These are phyloP conservation scores for Gamarada debralockiae DNA, from an alignment of 495 filamentous ascomycete species.

Conservation along the genomic window DNA sequence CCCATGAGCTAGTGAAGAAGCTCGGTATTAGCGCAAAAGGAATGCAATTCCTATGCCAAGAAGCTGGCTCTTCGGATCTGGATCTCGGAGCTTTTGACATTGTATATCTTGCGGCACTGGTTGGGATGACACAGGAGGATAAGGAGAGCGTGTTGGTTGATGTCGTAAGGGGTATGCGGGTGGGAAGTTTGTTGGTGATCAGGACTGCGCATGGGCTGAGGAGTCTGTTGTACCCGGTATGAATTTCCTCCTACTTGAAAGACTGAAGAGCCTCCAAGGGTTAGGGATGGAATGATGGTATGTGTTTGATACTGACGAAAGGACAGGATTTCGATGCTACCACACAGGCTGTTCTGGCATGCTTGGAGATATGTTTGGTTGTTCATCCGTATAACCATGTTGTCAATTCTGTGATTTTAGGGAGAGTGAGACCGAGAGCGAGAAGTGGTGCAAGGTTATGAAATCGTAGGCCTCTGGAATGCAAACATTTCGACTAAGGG, in stretches of 20 bases:
- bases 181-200: slow-evolving; percentile 35
- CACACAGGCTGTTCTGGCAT: slow-evolving; percentile 9
- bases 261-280: neutral
- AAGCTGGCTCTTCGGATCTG: slow-evolving; percentile 15
- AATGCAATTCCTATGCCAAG: slow-evolving; percentile 30
- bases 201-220: slow-evolving; percentile 39
- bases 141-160: slow-evolving; percentile 32
- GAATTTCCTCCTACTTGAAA: neutral
- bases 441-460: neutral
- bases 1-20: slow-evolving; percentile 21
- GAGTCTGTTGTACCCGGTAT: slow-evolving; percentile 40
- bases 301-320: neutral
- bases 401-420: slow-evolving; percentile 40
- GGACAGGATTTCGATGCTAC: slow-evolving; percentile 21
- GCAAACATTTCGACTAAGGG: neutral
- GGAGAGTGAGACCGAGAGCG: slow-evolving; percentile 17
- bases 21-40: slow-evolving; percentile 21
- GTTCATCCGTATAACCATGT: slow-evolving; percentile 40
- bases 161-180: slow-evolving; percentile 30
- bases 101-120: slow-evolving; percentile 42
- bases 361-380: slow-evolving; percentile 30
- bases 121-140: slow-evolving; percentile 30
- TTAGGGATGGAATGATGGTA: no score
- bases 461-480: no score
- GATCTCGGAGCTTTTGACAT: slow-evolving; percentile 25